These are phyloP conservation scores for Closterium sp. DNA, from an alignment of 139 green algal genomes.

Conservation along the genomic window DNA sequence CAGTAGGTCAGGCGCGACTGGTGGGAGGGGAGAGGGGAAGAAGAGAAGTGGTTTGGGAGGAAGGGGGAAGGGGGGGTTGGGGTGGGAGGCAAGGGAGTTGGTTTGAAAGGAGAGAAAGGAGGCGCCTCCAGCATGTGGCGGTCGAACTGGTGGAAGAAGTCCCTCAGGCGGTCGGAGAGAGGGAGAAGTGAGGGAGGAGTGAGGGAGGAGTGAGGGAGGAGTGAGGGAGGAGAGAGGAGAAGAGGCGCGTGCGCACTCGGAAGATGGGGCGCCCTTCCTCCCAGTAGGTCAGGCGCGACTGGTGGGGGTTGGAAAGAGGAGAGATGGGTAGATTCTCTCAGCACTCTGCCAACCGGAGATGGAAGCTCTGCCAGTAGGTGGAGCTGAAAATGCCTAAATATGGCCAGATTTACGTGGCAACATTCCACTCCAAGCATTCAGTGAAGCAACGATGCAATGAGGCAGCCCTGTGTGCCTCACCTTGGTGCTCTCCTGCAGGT, in stretches of 20 bases:
- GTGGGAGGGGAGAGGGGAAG: no score
- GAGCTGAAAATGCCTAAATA: no score
- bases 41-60: neutral
- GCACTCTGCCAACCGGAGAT: no score
- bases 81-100: no score
- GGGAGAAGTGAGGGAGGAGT: neutral
- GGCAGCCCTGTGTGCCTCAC: neutral
- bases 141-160: slow-evolving; percentile 46
- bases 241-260: slow-evolving; percentile 21
- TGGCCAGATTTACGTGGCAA: no score
- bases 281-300: slow-evolving; percentile 19
- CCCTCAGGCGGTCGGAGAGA: neutral
- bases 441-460: no score
- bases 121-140: slow-evolving; percentile 31
- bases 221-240: slow-evolving; percentile 14
- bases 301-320: neutral
- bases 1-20: slow-evolving; percentile 14
- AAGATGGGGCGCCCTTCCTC: slow-evolving; percentile 35
- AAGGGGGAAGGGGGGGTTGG: no score
- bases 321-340: no score
- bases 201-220: slow-evolving; percentile 21
- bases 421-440: no score
- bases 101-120: no score
- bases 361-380: no score
- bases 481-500: slow-evolving; percentile 37